Conservation (phyloP, 2,329 filamentous ascomycete species). For the Mariannaea sp. region DNA sequence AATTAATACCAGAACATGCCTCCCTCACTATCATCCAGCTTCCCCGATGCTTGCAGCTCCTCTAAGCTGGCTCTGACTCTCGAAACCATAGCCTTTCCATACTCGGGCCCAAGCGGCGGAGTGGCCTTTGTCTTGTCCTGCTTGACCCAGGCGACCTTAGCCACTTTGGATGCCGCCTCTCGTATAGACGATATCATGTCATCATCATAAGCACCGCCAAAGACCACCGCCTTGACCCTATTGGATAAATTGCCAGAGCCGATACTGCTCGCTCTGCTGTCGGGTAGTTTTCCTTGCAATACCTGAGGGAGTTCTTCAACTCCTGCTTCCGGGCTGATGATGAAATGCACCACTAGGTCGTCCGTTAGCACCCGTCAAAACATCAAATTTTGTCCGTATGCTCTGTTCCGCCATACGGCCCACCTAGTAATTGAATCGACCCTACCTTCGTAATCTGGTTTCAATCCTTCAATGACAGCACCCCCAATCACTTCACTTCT, state of each 20-base stretch:
- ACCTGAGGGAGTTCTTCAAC: constrained; percentile 31
- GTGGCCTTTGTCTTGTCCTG: constrained; percentile 28
- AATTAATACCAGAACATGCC: constrained; percentile 12
- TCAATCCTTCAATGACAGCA: constrained; percentile 31
- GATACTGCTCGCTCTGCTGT: constrained; percentile 4
- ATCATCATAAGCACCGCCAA: constrained; percentile 33
- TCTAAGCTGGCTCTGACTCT: constrained; percentile 34
- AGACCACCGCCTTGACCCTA: constrained; percentile 22
- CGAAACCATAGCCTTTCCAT: constrained; percentile 33
- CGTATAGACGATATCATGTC: constrained; percentile 17
- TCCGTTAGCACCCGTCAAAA: not conserved
- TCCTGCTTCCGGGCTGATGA: constrained; percentile 20
- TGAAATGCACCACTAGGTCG: constrained; percentile 31
- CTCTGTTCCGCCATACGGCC: too few species aligned
- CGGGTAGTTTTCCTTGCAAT: constrained; percentile 10
- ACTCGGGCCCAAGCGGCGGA: constrained; percentile 36
- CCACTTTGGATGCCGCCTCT: constrained; percentile 7
- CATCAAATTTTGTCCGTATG: too few species aligned
- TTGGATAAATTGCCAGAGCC: constrained; percentile 4
- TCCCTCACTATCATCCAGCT: constrained; percentile 22
- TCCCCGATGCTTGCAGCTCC: constrained; percentile 28
- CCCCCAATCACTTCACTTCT: constrained; percentile 31
- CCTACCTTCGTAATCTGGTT: constrained; percentile 37
- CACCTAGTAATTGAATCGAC: too few species aligned
- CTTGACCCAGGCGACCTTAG: constrained; percentile 31